These are phyloP conservation scores for Blastomyces gilchristii DNA, from an alignment of 2,329 filamentous ascomycete genomes.

Conservation along the genomic window DNA sequence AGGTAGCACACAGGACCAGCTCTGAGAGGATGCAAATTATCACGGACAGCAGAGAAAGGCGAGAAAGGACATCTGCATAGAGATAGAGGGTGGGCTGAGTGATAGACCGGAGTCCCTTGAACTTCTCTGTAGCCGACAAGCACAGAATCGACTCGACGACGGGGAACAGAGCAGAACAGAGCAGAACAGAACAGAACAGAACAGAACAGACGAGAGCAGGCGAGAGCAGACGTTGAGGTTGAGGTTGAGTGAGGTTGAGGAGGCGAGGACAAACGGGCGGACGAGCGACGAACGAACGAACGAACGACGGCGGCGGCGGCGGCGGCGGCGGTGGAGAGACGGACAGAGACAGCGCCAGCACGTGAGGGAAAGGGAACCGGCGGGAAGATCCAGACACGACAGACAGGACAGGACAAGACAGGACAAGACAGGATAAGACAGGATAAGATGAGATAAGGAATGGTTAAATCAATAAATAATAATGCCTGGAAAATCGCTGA, in stretches of 20 bases:
- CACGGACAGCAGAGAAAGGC: constrained; percentile 4
- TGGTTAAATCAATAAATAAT: no score
- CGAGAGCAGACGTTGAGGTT: no score
- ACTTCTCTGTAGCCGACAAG: constrained; percentile 3
- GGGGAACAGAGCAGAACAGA: constrained; percentile 4
- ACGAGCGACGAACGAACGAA: no score
- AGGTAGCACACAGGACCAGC: constrained; percentile 3
- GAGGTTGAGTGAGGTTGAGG: neutral
- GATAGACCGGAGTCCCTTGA: neutral
- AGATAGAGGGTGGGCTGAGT: neutral
- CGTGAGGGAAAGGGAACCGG: neutral
- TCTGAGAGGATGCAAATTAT: constrained; percentile 1
- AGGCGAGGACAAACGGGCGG: neutral
- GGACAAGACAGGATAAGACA: no score
- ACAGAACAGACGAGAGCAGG: neutral
- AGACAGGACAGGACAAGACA: no score
- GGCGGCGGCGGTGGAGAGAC: no score
- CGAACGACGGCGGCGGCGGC: no score
- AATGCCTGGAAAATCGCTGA: no score
- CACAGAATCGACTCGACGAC: neutral
- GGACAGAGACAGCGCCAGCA: neutral
- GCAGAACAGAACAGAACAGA: constrained; percentile 5
- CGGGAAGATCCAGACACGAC: no score
- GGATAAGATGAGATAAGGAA: no score
- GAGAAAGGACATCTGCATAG: neutral